Evolutionary conservation across 805 yeast genomes (phyloP), one percentile per base, ranked within the genome.

Genomic region (Teunomyces gatunensis): DNA sequence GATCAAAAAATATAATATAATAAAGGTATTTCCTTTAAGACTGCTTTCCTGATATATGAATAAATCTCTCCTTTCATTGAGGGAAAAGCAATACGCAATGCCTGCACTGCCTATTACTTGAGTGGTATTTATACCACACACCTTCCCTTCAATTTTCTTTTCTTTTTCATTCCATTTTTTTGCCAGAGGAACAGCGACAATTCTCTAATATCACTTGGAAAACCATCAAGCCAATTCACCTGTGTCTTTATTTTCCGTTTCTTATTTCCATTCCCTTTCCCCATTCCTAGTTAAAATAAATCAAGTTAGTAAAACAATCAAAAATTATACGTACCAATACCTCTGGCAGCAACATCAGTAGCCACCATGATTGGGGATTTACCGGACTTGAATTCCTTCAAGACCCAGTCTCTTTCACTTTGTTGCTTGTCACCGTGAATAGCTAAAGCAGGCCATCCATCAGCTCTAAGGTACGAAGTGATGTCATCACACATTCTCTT

Each of bases 321-420:
- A 40, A 46, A 48, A 53, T 54, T 51, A 66, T 69, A 88, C 97
- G 74, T 89, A 89, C 96, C 97, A 77, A 94, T 90, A 84, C 99
- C 99, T 81, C 99, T 88, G 57, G 99, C 97, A 54, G 99, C 99
- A 69, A 94, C 99, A 73, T 94, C 99, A 55, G 99, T 94, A 53
- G 99, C 99, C 67, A 91, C 96, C 97, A 94, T 90, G 64, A 94
- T 85, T 56, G 97, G 96, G 47, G 95, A 84, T 71, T 84, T 87
- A 61, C 98, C 98, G 51, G 81, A 65, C 80, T 87, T 88, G 79
- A 94, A 94, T 74, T 92, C 97, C 58, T 76, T 79, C 71, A 94
- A 77, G 59, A 92, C 98, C 98, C 98, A 94, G 76, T 94, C 98
- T 81, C 99, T 91, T 75, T 94, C 98, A 68, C 84, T 80, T 78